Base-by-base conservation (phyloP, 306 rosid species). In the Benincasa hispida region DNA sequence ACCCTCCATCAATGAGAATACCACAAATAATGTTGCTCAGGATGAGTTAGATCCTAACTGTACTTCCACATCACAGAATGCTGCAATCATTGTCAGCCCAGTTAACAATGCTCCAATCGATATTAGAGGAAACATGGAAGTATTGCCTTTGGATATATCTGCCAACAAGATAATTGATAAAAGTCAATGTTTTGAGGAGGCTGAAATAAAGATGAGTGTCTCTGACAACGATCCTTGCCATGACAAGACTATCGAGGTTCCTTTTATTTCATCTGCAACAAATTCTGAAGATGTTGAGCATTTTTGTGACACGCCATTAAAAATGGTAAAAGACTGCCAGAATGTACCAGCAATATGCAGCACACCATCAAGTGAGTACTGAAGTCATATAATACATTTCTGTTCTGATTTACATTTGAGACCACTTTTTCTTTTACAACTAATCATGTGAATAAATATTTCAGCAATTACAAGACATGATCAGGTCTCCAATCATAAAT, bases 311-410 rank as follows among this genome's bases (percentile, higher is more conserved):
- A 30, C 60, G 63, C 77, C 58, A 37, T 50, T 77, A 6, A 13
- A 30, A 75, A 81, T 77, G 48, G 74, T 51, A 62, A 28, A 34
- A 35, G 76, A 72, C 72, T 78, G 53, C 80, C 89, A 65, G 37
- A 45, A 28, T 81, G 76, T 75, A n/a, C 74, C 56, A 76, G 77
- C 51, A 59, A 81, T 81, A 76, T 88, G 89, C 79, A 75, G 76
- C 76, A 59, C 24, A 41, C 34, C 11, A 37, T 72, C 84, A 77
- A 81, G 62, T 81, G 39, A 84, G 76, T 77, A 53, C 73, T 55
- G 21, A 25, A 55, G 37, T 78, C 39, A 37, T 78, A 27, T 34
- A 34, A 30, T 27, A 37, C 73, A 21, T 56, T 25, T 60, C 37
- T 28, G 59, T 76, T 37, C 6, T 74, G 61, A 34, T 39, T 37